Evolutionary conservation across 148 eudicot species (phyloP).

Genomic region (Persicaria maculosa): DNA sequence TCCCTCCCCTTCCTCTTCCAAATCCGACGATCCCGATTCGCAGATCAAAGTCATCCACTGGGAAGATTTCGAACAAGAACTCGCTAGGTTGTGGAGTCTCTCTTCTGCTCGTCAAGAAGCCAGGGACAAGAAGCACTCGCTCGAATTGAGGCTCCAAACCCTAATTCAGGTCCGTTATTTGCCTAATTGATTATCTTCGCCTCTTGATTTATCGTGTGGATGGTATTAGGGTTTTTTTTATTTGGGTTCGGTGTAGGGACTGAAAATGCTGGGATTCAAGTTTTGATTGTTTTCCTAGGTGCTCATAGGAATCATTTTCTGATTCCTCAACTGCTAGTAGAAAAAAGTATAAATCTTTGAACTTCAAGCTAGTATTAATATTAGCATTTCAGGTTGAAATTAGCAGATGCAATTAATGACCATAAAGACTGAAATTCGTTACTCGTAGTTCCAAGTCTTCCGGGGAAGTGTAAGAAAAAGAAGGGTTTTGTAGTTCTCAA

Average conservation of each 20-base stretch:
- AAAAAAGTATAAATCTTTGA: neutral
- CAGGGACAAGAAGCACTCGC: slow-evolving; percentile 33
- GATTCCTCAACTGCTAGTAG: neutral
- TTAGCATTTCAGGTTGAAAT: neutral
- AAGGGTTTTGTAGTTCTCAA: neutral
- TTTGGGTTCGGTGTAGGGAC: neutral
- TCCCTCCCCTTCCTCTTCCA: neutral
- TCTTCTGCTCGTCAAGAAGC: slow-evolving; percentile 68
- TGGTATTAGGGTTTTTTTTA: neutral
- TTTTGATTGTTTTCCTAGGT: neutral
- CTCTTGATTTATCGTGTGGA: neutral
- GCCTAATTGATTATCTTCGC: neutral
- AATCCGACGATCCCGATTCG: slow-evolving; percentile 17
- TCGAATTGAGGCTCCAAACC: slow-evolving; percentile 47
- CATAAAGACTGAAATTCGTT: neutral
- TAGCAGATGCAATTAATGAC: neutral
- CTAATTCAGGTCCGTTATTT: slow-evolving; percentile 39
- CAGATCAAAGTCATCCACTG: slow-evolving; percentile 40
- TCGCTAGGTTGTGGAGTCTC: slow-evolving; percentile 57
- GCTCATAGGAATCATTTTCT: neutral
- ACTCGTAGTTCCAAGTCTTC: neutral
- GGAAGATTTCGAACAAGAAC: slow-evolving; percentile 84
- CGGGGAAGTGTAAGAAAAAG: neutral
- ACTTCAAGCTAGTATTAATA: neutral
- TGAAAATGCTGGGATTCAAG: slow-evolving; percentile 1